Base-by-base conservation (phyloP, 139 green algal genomes). In the Penium margaritaceum region DNA sequence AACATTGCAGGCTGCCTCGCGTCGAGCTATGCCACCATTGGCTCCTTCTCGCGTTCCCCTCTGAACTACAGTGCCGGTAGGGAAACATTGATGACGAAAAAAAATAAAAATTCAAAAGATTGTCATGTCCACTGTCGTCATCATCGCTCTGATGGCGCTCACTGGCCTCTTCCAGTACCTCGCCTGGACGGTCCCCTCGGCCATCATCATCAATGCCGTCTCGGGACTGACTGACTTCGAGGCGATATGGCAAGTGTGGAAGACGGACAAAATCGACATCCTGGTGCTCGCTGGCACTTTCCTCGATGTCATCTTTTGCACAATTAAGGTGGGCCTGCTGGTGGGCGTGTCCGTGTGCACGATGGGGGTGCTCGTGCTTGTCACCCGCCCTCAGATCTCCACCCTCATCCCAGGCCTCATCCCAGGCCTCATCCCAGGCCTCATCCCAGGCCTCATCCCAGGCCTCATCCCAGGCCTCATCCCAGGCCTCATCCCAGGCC, bases 401-500 rank as follows among this genome's bases (percentile, higher is more conserved):
- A 58, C 89, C 43, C 84, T 96, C 27, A n/a, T n/a, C n/a, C n/a
- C n/a, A n/a, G 90, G 90, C 24, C 75, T 77, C 9, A 71, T 95
- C 32, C 87, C 89, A 7, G 54, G 70, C 32, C n/a, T n/a, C n/a
- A n/a, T n/a, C n/a, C n/a, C n/a, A n/a, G n/a, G n/a, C n/a, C n/a
- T n/a, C n/a, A n/a, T n/a, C n/a, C n/a, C n/a, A n/a, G n/a, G n/a
- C n/a, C n/a, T n/a, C n/a, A n/a, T n/a, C n/a, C n/a, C n/a, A n/a
- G n/a, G n/a, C n/a, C n/a, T n/a, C n/a, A n/a, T n/a, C n/a, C n/a
- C n/a, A n/a, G n/a, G n/a, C n/a, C n/a, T n/a, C n/a, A n/a, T n/a
- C n/a, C n/a, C n/a, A n/a, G n/a, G n/a, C n/a, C n/a, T n/a, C n/a
- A n/a, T n/a, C n/a, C n/a, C n/a, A n/a, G n/a, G n/a, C n/a, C n/a